Percentiles rank a stretch among this genome's conserved stretches.
phyloP scores from a whole-genome alignment of 352 stramenopile genomes.

The Blastocystis sp. region DNA sequence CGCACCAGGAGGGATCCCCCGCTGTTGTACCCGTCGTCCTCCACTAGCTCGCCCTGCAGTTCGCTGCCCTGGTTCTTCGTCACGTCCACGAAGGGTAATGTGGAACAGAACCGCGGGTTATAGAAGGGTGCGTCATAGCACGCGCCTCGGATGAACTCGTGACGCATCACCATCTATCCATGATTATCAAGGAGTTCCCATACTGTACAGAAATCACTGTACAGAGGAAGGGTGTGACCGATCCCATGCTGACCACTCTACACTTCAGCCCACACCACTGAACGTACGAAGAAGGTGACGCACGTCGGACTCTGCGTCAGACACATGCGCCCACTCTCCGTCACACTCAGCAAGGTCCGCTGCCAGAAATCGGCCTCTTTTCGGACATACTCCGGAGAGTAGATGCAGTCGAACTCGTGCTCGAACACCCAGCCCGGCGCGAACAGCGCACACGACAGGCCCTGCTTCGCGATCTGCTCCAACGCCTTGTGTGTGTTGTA shows the following conservation, averaged over 20 bases:
- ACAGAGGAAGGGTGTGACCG: slow-evolving; percentile 9
- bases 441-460: slow-evolving; percentile 34
- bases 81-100: slow-evolving; percentile 14
- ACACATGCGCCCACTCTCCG: slow-evolving; percentile 4
- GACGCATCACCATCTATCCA: neutral
- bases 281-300: neutral
- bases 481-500: slow-evolving; percentile 17
- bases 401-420: slow-evolving; percentile 24
- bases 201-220: slow-evolving; percentile 1
- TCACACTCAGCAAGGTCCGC: neutral
- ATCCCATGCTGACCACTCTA: slow-evolving; percentile 32
- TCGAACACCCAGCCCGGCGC: slow-evolving; percentile 58
- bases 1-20: neutral
- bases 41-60: neutral
- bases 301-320: slow-evolving; percentile 6
- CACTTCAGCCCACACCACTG: neutral
- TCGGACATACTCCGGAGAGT: neutral
- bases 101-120: slow-evolving; percentile 25
- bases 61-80: slow-evolving; percentile 12
- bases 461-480: neutral
- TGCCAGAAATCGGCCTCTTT: slow-evolving; percentile 62
- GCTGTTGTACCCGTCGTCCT: slow-evolving; percentile 13
- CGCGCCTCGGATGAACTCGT: slow-evolving; percentile 17
- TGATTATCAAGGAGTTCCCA: neutral
- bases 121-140: neutral